phyloP scores from a whole-genome alignment of 2,329 filamentous ascomycete genomes.

The Ascochyta lentis region DNA sequence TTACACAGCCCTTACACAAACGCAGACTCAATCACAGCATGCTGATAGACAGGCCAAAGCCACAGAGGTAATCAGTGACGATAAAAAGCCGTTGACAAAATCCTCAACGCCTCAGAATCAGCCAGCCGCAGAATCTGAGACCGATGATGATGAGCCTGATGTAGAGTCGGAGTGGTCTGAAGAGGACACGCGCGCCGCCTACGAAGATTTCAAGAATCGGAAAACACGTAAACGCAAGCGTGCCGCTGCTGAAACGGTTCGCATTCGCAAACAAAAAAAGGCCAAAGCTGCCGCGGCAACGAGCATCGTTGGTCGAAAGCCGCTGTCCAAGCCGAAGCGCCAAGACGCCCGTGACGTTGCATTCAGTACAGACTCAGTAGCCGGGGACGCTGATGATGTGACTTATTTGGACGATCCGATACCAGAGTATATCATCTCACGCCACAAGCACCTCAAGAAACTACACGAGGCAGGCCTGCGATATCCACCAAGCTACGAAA shows the following conservation, averaged over 20 bases:
- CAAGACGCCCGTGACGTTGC: conserved; percentile 17
- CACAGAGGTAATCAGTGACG: conserved; percentile 16
- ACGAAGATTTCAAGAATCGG: conserved; percentile 69
- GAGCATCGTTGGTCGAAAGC: conserved; percentile 51
- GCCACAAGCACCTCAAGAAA: conserved; percentile 73
- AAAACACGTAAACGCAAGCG: conserved; percentile 62
- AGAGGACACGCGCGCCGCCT: conserved; percentile 62
- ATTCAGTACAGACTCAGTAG: conserved; percentile 31
- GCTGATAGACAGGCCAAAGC: neutral
- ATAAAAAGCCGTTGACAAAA: conserved; percentile 7
- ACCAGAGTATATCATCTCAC: conserved; percentile 74
- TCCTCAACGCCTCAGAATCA: neutral
- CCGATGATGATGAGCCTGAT: conserved; percentile 16
- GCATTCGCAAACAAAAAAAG: conserved; percentile 56
- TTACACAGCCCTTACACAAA: conserved; percentile 34
- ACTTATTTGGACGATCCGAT: conserved; percentile 65
- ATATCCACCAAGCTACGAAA: conserved; percentile 78
- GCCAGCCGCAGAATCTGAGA: conserved; percentile 10
- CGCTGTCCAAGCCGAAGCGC: conserved; percentile 27
- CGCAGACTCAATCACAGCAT: conserved; percentile 33
- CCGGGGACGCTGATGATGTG: conserved; percentile 56
- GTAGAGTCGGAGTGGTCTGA: conserved; percentile 56
- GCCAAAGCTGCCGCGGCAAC: conserved; percentile 53
- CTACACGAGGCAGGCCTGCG: conserved; percentile 73
- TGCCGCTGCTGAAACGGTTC: conserved; percentile 57